Evolutionary conservation across 139 green algal species (phyloP).

Genomic region (Astrephomene gubernaculifera): DNA sequence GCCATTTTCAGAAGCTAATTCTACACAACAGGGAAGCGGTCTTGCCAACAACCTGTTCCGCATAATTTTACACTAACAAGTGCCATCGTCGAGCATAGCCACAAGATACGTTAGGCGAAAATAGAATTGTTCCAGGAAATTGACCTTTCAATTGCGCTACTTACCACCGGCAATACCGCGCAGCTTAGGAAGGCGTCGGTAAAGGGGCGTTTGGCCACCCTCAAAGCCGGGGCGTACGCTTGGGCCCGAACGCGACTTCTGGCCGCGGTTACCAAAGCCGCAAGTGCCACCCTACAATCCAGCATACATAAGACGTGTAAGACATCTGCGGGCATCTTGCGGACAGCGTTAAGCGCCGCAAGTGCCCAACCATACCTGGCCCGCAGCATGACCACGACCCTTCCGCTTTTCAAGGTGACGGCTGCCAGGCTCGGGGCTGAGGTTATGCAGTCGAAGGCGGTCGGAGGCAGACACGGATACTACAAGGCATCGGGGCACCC

Average conservation of each 20-base stretch:
- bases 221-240: slow-evolving; percentile 94
- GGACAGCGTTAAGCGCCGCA: slow-evolving; percentile 27
- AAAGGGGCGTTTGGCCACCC: slow-evolving; percentile 97
- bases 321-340: no score
- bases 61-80: no score
- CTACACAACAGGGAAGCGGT: no score
- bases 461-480: slow-evolving; percentile 57
- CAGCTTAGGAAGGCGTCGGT: slow-evolving; percentile 97
- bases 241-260: slow-evolving; percentile 93
- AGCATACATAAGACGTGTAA: no score
- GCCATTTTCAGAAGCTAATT: no score
- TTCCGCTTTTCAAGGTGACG: slow-evolving; percentile 85
- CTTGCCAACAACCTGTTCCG: no score
- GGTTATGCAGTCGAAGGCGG: slow-evolving; percentile 90
- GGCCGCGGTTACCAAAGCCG: slow-evolving; percentile 96
- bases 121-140: no score
- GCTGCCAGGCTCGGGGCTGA: slow-evolving; percentile 88
- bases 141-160: no score
- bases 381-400: slow-evolving; percentile 92
- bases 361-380: slow-evolving; percentile 77
- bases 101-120: no score
- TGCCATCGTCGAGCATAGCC: no score
- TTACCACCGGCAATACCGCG: slow-evolving; percentile 95
- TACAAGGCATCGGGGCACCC: background rate
- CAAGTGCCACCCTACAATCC: slow-evolving; percentile 86